Conservation (phyloP, 2,329 filamentous ascomycete genomes). For the Magnaporthiopsis incrustans region DNA sequence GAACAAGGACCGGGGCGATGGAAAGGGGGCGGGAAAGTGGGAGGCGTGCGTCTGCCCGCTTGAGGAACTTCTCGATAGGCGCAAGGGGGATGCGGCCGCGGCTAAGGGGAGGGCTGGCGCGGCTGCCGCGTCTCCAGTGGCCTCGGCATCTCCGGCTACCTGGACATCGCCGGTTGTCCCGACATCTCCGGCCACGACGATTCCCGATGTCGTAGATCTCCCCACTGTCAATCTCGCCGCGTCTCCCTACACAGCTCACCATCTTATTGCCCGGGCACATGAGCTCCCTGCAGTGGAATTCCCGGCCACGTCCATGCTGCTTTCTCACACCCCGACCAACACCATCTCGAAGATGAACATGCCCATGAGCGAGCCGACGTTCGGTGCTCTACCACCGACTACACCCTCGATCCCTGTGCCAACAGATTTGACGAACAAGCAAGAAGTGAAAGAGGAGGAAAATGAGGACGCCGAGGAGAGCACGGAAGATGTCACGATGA, state of each 20-base stretch:
- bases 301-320: no score
- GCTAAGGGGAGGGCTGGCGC: not conserved
- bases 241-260: not conserved
- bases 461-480: not conserved
- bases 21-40: not conserved
- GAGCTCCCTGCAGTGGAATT: not conserved
- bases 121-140: no score
- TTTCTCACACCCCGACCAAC: not conserved
- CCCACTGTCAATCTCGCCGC: not conserved
- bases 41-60: constrained; percentile 7
- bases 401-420: not conserved
- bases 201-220: not conserved
- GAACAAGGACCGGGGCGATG: not conserved
- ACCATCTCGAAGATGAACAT: not conserved
- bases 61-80: constrained; percentile 2
- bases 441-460: not conserved
- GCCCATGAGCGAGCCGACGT: not conserved
- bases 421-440: not conserved
- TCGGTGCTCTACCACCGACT: not conserved
- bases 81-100: not conserved
- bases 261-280: no score
- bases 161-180: no score
- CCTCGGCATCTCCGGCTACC: not conserved
- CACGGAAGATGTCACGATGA: not conserved
- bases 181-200: not conserved